Conservation (phyloP, 495 filamentous ascomycete genomes). For the Aspergillus leporis region DNA sequence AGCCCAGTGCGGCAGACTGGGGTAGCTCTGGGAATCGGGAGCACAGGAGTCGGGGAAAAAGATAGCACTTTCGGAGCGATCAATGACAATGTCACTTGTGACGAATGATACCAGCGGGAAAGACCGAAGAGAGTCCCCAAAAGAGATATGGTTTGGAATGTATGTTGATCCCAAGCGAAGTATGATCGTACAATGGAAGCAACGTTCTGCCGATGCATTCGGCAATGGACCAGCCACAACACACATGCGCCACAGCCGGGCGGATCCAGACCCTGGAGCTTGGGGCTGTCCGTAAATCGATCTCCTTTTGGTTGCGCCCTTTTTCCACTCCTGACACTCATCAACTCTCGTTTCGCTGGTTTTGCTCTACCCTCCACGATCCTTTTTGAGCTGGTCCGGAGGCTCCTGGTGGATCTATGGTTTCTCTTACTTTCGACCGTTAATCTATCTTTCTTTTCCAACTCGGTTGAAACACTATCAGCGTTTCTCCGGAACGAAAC, state of each 20-base stretch:
- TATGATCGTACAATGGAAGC: neutral
- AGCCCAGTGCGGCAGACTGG: neutral
- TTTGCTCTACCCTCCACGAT: slow-evolving; percentile 4
- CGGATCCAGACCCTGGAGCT: slow-evolving; percentile 22
- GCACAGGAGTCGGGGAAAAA: neutral
- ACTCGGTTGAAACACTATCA: slow-evolving; percentile 10
- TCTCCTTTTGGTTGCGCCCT: slow-evolving; percentile 7
- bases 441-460: slow-evolving; percentile 23
- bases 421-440: slow-evolving; percentile 28
- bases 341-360: slow-evolving; percentile 11
- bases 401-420: slow-evolving; percentile 33
- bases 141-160: neutral
- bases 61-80: neutral
- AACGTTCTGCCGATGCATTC: neutral
- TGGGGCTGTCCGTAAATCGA: slow-evolving; percentile 16
- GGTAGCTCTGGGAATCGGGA: neutral
- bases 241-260: slow-evolving; percentile 6
- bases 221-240: slow-evolving; percentile 17
- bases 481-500: slow-evolving; percentile 15
- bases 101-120: neutral
- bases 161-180: neutral
- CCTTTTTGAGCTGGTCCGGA: slow-evolving; percentile 25
- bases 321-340: slow-evolving; percentile 21
- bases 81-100: neutral
- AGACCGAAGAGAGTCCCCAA: neutral